phyloP scores from a whole-genome alignment of 1,139 yeast species.

The Taphrina populina region DNA sequence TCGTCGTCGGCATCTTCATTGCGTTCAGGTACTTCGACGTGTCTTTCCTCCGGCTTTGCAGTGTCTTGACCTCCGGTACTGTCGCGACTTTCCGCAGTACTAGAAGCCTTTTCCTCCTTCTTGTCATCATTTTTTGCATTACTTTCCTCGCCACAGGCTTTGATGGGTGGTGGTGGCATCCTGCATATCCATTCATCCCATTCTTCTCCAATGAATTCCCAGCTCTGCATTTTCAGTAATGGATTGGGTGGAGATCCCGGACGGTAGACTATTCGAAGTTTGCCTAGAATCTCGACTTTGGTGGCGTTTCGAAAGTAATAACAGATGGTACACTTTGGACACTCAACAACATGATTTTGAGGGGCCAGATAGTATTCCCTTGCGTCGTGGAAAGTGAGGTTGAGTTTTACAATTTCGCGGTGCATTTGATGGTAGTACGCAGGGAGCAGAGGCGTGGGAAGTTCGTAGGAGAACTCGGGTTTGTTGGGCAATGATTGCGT shows the following conservation, averaged over 20 bases:
- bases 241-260: slow-evolving; percentile 11
- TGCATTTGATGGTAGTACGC: slow-evolving; percentile 21
- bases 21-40: not conserved
- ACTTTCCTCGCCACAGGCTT: slow-evolving; percentile 4
- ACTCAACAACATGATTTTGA: slow-evolving; percentile 26
- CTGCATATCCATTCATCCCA: slow-evolving; percentile 34
- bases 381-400: slow-evolving; percentile 31
- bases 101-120: not conserved
- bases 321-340: slow-evolving; percentile 26
- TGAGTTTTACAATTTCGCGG: slow-evolving; percentile 21
- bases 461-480: slow-evolving; percentile 9
- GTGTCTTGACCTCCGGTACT: not conserved
- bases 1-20: not conserved
- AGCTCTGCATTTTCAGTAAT: slow-evolving; percentile 21
- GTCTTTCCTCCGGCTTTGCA: not conserved
- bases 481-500: slow-evolving; percentile 23
- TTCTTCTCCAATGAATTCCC: slow-evolving; percentile 28
- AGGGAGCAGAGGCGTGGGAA: slow-evolving; percentile 24
- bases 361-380: slow-evolving; percentile 23
- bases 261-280: slow-evolving; percentile 14
- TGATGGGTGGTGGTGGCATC: slow-evolving; percentile 9
- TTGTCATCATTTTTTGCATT: slow-evolving; percentile 6
- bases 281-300: slow-evolving; percentile 26
- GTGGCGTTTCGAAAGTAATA: slow-evolving; percentile 24
- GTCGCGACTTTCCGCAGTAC: not conserved